Evolutionary conservation across 1,284 basidiomycete species (phyloP).

Genomic region (Mrakiaceae sp.): DNA sequence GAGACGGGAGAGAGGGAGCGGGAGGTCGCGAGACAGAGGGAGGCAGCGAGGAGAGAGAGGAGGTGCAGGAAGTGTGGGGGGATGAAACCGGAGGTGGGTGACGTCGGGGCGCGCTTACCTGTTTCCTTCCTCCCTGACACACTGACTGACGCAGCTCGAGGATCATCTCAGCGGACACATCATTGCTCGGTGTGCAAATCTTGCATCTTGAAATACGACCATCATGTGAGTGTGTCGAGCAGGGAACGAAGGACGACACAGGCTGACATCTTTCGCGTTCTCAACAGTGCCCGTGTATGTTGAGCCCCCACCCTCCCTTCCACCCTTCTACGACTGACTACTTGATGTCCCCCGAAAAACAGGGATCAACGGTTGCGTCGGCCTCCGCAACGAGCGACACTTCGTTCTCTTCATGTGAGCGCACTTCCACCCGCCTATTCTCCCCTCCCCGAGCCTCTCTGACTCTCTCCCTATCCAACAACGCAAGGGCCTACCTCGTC

Average conservation of each 20-base stretch:
- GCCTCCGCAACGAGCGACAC: conserved; percentile 87
- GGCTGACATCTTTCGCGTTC: neutral
- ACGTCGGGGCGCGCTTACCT: neutral
- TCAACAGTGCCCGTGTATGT: conserved; percentile 33
- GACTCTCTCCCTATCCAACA: neutral
- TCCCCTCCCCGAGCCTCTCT: neutral
- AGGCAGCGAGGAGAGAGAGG: conserved; percentile 32
- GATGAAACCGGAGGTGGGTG: conserved; percentile 68
- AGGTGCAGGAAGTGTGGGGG: conserved; percentile 58
- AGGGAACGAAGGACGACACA: neutral
- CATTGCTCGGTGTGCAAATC: conserved; percentile 88
- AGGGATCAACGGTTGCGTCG: conserved; percentile 98
- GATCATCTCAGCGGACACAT: conserved; percentile 60
- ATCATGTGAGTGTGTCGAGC: conserved; percentile 42
- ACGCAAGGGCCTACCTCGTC: conserved; percentile 13
- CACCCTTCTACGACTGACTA: neutral
- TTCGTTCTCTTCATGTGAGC: conserved; percentile 83
- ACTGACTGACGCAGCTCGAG: neutral
- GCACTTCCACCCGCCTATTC: conserved; percentile 23
- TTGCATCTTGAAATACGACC: conserved; percentile 88
- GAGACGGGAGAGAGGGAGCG: neutral
- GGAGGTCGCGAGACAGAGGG: neutral
- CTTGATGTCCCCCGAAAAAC: conserved; percentile 20
- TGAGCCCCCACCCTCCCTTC: neutral
- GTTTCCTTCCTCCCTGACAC: neutral